Percentiles rank a stretch among this genome's conserved stretches.
These are phyloP conservation scores for Periconia sp. DNA, from an alignment of 2,329 filamentous ascomycete genomes.

Conservation along the genomic window DNA sequence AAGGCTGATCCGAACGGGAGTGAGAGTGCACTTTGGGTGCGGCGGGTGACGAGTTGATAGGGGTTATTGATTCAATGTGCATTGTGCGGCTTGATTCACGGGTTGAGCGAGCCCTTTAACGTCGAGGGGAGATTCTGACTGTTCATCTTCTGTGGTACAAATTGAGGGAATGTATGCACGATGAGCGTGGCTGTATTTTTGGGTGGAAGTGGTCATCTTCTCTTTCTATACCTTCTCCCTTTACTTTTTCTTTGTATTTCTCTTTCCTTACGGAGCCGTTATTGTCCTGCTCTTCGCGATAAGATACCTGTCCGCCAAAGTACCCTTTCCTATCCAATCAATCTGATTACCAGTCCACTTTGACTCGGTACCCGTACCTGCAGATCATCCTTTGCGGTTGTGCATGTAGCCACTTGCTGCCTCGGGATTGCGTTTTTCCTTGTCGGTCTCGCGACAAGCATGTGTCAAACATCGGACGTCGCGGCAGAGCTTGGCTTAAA, in stretches of 20 bases:
- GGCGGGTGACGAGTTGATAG: slow-evolving; percentile 42
- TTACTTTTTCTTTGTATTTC: not conserved
- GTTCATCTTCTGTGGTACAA: not conserved
- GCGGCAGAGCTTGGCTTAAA: too few species aligned
- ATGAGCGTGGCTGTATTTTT: not conserved
- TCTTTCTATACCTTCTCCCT: not conserved
- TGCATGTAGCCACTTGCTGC: too few species aligned
- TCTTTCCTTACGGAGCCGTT: not conserved
- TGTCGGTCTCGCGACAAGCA: too few species aligned
- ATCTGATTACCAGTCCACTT: too few species aligned
- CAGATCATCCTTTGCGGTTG: too few species aligned
- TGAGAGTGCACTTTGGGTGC: slow-evolving; percentile 46
- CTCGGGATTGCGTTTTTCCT: too few species aligned
- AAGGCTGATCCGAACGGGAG: slow-evolving; percentile 39
- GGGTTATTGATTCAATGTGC: not conserved
- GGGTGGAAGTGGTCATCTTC: not conserved
- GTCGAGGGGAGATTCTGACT: too few species aligned
- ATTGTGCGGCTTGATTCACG: not conserved
- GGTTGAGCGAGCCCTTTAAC: not conserved
- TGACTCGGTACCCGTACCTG: too few species aligned
- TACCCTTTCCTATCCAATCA: too few species aligned
- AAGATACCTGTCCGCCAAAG: slow-evolving; percentile 8
- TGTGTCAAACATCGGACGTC: too few species aligned
- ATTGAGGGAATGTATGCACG: too few species aligned
- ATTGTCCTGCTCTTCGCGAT: not conserved